Evolutionary conservation across 2,329 filamentous ascomycete genomes (phyloP).

Genomic region (Rhinocladiella mackenziei): DNA sequence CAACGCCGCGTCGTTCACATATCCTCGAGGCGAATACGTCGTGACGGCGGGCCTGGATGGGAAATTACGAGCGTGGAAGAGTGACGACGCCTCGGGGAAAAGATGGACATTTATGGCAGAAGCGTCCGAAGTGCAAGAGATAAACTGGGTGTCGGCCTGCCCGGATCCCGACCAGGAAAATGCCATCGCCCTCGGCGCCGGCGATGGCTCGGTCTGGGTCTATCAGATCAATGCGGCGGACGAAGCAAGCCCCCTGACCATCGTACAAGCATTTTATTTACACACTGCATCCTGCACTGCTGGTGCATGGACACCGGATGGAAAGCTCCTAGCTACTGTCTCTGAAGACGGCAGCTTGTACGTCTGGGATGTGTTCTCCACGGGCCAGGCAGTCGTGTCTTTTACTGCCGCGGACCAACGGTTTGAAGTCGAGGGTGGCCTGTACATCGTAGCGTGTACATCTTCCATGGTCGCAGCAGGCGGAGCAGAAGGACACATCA

Average conservation of each 20-base stretch:
- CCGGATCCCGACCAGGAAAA: constrained; percentile 69
- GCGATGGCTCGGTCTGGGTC: constrained; percentile 91
- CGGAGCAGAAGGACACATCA: constrained; percentile 80
- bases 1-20: constrained; percentile 78
- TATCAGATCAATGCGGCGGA: constrained; percentile 75
- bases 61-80: constrained; percentile 67
- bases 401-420: constrained; percentile 79
- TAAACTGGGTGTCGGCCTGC: constrained; percentile 83
- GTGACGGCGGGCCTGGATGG: constrained; percentile 88
- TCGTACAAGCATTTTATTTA: constrained; percentile 87
- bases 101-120: constrained; percentile 67
- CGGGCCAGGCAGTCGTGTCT: constrained; percentile 65
- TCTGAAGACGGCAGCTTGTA: constrained; percentile 84
- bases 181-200: constrained; percentile 79
- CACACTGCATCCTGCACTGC: constrained; percentile 84
- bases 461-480: constrained; percentile 79
- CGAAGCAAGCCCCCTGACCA: constrained; percentile 61
- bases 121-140: constrained; percentile 84
- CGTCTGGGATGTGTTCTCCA: constrained; percentile 82
- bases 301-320: constrained; percentile 85
- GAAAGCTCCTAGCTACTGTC: constrained; percentile 79
- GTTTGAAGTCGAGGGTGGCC: constrained; percentile 84
- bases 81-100: constrained; percentile 46
- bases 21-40: constrained; percentile 76
- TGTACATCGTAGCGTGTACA: constrained; percentile 82